Evolutionary conservation across 352 stramenopile genomes (phyloP).

Genomic region (Pythium dissotocum): DNA sequence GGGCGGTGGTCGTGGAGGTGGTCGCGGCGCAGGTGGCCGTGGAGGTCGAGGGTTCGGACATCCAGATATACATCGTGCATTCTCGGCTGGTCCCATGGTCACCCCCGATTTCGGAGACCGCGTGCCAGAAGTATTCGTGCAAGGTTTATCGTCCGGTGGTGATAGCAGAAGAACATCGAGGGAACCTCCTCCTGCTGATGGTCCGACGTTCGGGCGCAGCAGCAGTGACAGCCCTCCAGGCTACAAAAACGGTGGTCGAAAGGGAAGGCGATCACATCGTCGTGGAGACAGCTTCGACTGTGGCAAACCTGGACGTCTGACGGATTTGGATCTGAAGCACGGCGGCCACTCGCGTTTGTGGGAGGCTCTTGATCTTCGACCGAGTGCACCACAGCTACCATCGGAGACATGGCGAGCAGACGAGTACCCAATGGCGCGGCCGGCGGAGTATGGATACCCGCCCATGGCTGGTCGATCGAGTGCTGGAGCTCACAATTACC

Average conservation of each 20-base stretch:
- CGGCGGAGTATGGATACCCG: slow-evolving; percentile 5
- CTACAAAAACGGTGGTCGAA: slow-evolving; percentile 11
- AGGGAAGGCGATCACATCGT: slow-evolving; percentile 10
- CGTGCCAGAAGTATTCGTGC: slow-evolving; percentile 13
- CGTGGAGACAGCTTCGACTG: slow-evolving; percentile 61
- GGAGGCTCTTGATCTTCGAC: slow-evolving; percentile 46
- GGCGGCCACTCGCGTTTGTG: slow-evolving; percentile 47
- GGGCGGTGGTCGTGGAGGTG: slow-evolving; percentile 16
- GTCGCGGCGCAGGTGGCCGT: slow-evolving; percentile 15
- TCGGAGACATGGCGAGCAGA: slow-evolving; percentile 21
- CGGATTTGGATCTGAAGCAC: slow-evolving; percentile 34
- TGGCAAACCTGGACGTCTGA: slow-evolving; percentile 16
- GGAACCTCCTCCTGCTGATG: background rate
- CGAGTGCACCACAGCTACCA: slow-evolving; percentile 44
- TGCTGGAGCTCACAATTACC: background rate
- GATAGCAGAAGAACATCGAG: background rate
- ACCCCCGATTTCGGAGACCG: background rate
- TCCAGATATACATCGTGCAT: background rate
- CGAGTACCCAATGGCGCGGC: slow-evolving; percentile 15
- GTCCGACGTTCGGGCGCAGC: slow-evolving; percentile 14
- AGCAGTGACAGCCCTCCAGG: slow-evolving; percentile 12
- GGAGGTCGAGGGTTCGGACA: slow-evolving; percentile 16
- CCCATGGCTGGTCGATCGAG: background rate
- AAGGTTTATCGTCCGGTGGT: slow-evolving; percentile 4
- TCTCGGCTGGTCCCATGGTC: background rate